Evolutionary conservation across 2,329 filamentous ascomycete genomes (phyloP).

Genomic region (Magnaporthiopsis incrustans): DNA sequence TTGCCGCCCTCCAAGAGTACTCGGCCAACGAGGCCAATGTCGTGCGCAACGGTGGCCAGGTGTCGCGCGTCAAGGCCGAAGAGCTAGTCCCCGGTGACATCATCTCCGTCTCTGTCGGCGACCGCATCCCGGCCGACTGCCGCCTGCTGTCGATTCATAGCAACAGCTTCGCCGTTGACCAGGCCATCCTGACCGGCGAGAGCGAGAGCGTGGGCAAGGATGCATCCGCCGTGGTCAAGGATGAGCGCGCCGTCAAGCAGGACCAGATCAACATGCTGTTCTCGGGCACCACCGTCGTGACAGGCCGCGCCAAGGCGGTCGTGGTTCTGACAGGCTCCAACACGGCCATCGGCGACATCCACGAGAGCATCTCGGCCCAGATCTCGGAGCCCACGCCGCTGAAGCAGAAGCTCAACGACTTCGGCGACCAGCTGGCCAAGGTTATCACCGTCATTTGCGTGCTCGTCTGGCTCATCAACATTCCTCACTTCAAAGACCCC

Average conservation of each 20-base stretch:
- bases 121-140: slow-evolving; percentile 92
- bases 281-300: slow-evolving; percentile 95
- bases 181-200: slow-evolving; percentile 94
- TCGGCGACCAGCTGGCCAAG: slow-evolving; percentile 92
- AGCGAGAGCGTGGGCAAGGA: slow-evolving; percentile 96
- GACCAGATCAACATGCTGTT: slow-evolving; percentile 98
- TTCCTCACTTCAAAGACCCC: slow-evolving; percentile 92
- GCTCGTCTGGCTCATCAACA: slow-evolving; percentile 96
- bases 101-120: slow-evolving; percentile 78
- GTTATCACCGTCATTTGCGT: slow-evolving; percentile 97
- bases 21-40: slow-evolving; percentile 97
- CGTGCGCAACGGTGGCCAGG: slow-evolving; percentile 67
- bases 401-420: slow-evolving; percentile 98
- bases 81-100: slow-evolving; percentile 94
- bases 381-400: slow-evolving; percentile 95
- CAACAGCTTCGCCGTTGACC: slow-evolving; percentile 95
- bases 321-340: slow-evolving; percentile 83
- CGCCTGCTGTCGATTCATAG: slow-evolving; percentile 83
- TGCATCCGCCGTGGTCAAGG: slow-evolving; percentile 54
- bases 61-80: slow-evolving; percentile 85
- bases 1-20: slow-evolving; percentile 96
- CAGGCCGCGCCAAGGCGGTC: slow-evolving; percentile 82
- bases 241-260: slow-evolving; percentile 85
- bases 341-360: slow-evolving; percentile 96
- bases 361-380: slow-evolving; percentile 96